Conservation (phyloP, 495 filamentous ascomycete species). For the Xylaria nigripes region DNA sequence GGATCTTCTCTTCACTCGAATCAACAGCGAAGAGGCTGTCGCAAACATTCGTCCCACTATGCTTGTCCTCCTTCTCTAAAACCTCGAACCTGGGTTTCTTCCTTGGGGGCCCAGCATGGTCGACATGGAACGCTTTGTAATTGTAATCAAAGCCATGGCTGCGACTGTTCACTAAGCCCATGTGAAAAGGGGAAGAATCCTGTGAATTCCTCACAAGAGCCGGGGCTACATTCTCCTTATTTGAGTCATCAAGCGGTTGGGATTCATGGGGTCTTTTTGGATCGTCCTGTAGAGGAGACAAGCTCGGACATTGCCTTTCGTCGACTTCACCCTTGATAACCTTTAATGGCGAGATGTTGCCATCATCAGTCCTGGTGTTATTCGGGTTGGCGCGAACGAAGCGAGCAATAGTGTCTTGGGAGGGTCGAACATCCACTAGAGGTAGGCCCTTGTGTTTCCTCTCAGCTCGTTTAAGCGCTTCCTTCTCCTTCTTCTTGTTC, state of each 20-base stretch:
- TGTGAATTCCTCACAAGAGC: neutral
- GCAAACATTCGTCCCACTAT: neutral
- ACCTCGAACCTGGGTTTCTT: slow-evolving; percentile 3
- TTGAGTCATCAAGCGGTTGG: slow-evolving; percentile 10
- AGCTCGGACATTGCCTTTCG: neutral
- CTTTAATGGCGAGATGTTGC: neutral
- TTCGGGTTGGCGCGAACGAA: slow-evolving; percentile 30
- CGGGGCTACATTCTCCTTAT: slow-evolving; percentile 9
- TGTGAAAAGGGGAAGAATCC: neutral
- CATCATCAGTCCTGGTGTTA: slow-evolving; percentile 3
- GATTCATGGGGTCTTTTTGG: slow-evolving; percentile 8
- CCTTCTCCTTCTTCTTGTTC: slow-evolving; percentile 39
- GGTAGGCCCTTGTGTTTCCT: slow-evolving; percentile 36
- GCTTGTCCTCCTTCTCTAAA: neutral
- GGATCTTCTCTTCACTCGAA: slow-evolving; percentile 1
- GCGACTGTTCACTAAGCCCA: neutral
- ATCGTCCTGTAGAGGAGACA: slow-evolving; percentile 2
- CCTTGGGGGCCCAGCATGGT: neutral
- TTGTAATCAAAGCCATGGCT: neutral
- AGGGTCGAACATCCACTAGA: slow-evolving; percentile 32
- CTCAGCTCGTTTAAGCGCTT: slow-evolving; percentile 26
- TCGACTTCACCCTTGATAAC: neutral
- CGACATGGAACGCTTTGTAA: neutral
- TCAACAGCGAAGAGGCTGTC: slow-evolving; percentile 2
- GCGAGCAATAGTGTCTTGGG: slow-evolving; percentile 37